Base-by-base conservation (phyloP, 345 rosid genomes). In the Excoecaria agallocha region DNA sequence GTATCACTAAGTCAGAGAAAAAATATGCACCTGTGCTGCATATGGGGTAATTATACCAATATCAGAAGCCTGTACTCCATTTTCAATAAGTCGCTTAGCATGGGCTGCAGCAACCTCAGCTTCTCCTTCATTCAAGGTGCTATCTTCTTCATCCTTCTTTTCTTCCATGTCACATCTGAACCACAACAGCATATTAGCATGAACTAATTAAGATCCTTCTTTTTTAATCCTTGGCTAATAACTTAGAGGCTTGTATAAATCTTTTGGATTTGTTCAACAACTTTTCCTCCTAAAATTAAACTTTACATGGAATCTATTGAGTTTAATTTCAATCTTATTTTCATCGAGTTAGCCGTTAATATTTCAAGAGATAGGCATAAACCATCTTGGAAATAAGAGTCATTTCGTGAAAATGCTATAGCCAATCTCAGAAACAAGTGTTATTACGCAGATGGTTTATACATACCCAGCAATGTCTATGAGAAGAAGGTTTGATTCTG, bases 131-230 rank as follows among this genome's bases (percentile, higher is more conserved):
- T 93, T 95, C 79, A 91, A 54, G 3, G 96, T 91, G 86, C 99
- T 93, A 63, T 93, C 98, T 85, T 95, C 99, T 79, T 95, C 99
- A 75, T 93, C 99, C 87, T 95, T 91, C 89, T 91, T 91, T 86
- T 91, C 98, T 73, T 95, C 99, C 98, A 93, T 95, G 78, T 93
- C 97, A 77, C 99, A 93, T 68, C 96, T 91, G 78, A 76, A 84
- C 80, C 64, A 79, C 17, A 78, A 70, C 64, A 77, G 55, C 64
- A 79, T 20, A 78, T 68, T 65, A 77, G 55, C 8, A 48, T 7
- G 58, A 61, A 71, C 66, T 41, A 64, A 15, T 73, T 22, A 68
- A 4, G 50, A 49, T 39, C 69, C 45, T 64, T 37, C 6, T n/a
- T 6, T 25, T 46, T 46, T 22, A 24, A 22, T 24, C 4, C 55